Evolutionary conservation across 768 basidiomycete species (phyloP), one percentile per base, ranked within the genome.

Genomic region (Lyophyllum decastes): DNA sequence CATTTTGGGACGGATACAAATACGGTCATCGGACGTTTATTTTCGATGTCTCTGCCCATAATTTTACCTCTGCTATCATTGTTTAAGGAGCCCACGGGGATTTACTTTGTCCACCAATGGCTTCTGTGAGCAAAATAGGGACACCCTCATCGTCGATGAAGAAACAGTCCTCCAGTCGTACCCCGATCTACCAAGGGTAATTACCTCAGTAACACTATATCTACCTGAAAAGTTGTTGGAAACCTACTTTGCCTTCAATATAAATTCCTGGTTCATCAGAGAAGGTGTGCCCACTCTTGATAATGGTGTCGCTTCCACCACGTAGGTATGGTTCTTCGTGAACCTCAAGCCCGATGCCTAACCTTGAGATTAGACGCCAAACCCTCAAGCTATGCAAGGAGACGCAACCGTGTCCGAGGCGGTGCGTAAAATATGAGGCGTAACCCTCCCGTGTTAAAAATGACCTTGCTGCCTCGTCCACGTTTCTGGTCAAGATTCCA

Each of bases 101-200:
- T 40, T 35, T 61, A 7, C 86, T 83, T 24, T 77, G 82, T 6
- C 86, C 88, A 9, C 89, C 89, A 22, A 86, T 82, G 14, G 78
- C 82, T 22, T 73, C 81, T 0, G 90, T 93, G 26, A 94, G 77
- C 70, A 82, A 83, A 27, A 80, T 72, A 0, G 85, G 74, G 1
- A 58, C 63, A 0, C 90, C 89, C n/a, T 72, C 65, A 9, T 79
- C 75, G 54, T 79, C 68, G 55, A 94, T 80, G 63, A 82, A 87
- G 66, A 91, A 88, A 65, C 92, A 94, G 65, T 95, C 94, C 68
- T 95, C 92, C 52, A 95, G 72, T 44, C 92, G 82, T 17, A 94
- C 81, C 1, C 93, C 92, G 25, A 92, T 79, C 87, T 89, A 55
- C 59, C 50, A 62, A 47, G 49, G 30, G 24, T 26, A 49, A 25